A percentile compares a stretch with the other conserved stretches of the same genome.
phyloP scores from a whole-genome alignment of 768 basidiomycete genomes.

The Dendrothele bispora region DNA sequence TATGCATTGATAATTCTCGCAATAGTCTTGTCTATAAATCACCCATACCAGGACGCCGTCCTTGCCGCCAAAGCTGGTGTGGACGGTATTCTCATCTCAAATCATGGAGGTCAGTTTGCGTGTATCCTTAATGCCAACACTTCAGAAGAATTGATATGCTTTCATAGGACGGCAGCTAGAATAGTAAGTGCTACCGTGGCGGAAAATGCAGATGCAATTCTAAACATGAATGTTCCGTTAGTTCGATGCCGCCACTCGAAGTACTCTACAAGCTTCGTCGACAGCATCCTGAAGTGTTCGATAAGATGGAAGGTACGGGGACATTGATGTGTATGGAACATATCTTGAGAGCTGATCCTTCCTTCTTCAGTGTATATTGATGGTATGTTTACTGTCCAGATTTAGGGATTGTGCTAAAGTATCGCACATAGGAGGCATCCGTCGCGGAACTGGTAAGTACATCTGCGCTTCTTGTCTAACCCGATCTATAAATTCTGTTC shows the following conservation, averaged over 20 bases:
- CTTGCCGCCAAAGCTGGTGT: slow-evolving; percentile 84
- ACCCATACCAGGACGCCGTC: slow-evolving; percentile 73
- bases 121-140: not conserved
- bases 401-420: not conserved
- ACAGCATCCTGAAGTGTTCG: slow-evolving; percentile 73
- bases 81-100: slow-evolving; percentile 86
- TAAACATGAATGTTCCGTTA: slow-evolving; percentile 31
- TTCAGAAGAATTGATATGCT: not conserved
- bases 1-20: slow-evolving; percentile 28
- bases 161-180: slow-evolving; percentile 74
- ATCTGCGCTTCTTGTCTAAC: not conserved
- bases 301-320: slow-evolving; percentile 64
- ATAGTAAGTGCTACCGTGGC: slow-evolving; percentile 42
- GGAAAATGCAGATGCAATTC: no score
- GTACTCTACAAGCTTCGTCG: slow-evolving; percentile 72
- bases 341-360: not conserved
- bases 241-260: slow-evolving; percentile 76
- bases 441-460: slow-evolving; percentile 70
- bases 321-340: not conserved
- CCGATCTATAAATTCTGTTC: not conserved
- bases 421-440: slow-evolving; percentile 48
- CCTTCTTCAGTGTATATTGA: slow-evolving; percentile 74
- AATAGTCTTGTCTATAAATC: no score
- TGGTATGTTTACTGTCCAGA: slow-evolving; percentile 41
- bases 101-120: slow-evolving; percentile 74